Base-by-base conservation (phyloP, 495 filamentous ascomycete genomes). In the Aspergillus bertholletiae region DNA sequence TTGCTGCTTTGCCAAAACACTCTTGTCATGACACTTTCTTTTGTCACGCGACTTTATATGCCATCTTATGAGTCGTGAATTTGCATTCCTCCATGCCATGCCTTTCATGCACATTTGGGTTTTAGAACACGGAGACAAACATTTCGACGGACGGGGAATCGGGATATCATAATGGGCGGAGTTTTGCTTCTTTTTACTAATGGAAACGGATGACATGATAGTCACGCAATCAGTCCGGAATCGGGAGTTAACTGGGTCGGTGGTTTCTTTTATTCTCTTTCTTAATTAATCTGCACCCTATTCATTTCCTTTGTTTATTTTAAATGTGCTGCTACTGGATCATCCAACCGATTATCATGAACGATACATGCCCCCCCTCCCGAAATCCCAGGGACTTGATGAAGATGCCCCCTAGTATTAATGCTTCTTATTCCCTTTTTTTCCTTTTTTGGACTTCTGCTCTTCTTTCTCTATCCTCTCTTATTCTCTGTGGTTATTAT, bases 281-380 rank as follows among this genome's bases (percentile, higher is more conserved):
- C 37, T 58, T 51, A 40, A 50, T 48, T 56, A 55, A 44, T 43
- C 35, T 39, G 26, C 55, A 49, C 34, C 23, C 47, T 43, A 48
- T 66, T 51, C 62, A 51, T 59, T 50, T 48, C 49, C 58, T 58
- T 53, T 52, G 34, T 54, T 46, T 46, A 50, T 53, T 57, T 50
- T 30, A 8, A n/a, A n/a, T 51, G 54, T 58, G 59, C 52, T 55
- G 39, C 43, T 54, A 32, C 46, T 18, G 56, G n/a, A 40, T 58
- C 60, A 60, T 59, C 34, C 35, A 47, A 60, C 61, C 63, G 66
- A 63, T 53, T 52, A 61, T 45, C 26, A 53, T 18, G 39, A 43
- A 43, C 39, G 39, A 45, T 17, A 26, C 50, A 53, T 48, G 44
- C 13, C 34, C 30, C 34, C 30, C 54, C 37, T 22, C 46, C 47